Base-by-base conservation (phyloP, 2,329 filamentous ascomycete species). In the Fusarium sterilihyphosum region DNA sequence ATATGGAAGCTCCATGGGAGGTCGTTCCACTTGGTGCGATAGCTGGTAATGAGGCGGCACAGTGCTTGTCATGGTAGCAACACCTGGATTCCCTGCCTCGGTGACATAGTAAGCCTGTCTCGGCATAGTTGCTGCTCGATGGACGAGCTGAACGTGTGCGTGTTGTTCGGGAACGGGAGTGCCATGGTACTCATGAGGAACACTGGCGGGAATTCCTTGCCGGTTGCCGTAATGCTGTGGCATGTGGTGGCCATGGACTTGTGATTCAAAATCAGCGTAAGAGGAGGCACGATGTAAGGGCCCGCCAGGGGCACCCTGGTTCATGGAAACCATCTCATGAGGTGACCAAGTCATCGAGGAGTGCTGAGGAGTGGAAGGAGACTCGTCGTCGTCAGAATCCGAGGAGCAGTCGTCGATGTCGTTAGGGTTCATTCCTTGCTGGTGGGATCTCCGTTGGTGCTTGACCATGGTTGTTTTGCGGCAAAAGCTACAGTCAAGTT, bases 401-500 rank as follows among this genome's bases (percentile, higher is more conserved):
- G 87, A 90, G 38, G 85, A 86, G 80, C 83, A 88, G 77, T 89
- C 88, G 75, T 88, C 88, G 12, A 82, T 79, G 75, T 91, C 88
- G 61, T 88, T 87, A 46, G 87, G 85, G 75, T 90, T 85, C 63
- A 89, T 82, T 43, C 89, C 87, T 72, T 89, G 86, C 76, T 91
- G 88, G 78, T 92, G 89, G 4, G 89, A 90, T 33, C 89, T 85
- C 60, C 89, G 85, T 78, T 92, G 89, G 79, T 92, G 90, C 82
- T 92, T 92, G 62, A 92, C 88, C 90, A 92, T 91, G 63, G 91
- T 93, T 10, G 91, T 93, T 81, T 93, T 93, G 62, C 92, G 87
- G 81, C 91, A 93, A 80, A 93, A 93, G 81, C 91, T 92, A 73
- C 38, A 33, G 31, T 20, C 41, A 49, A 31, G 73, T 80, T 64